Percentiles rank a stretch among this genome's conserved stretches.
phyloP scores from a whole-genome alignment of 805 yeast genomes.

The Saccharomyces mikatae region DNA sequence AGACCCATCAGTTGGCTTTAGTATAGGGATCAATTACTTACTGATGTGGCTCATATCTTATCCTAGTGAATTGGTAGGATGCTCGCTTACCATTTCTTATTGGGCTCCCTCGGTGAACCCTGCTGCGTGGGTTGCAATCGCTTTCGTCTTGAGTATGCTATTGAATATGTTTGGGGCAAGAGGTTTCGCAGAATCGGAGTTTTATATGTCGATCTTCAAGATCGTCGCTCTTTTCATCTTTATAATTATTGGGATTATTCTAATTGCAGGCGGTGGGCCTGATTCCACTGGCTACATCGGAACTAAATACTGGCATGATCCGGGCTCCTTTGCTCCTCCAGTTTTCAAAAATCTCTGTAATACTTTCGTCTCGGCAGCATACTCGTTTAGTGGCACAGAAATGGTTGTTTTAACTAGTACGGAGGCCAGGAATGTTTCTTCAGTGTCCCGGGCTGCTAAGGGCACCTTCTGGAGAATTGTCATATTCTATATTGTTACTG shows the following conservation, averaged over 20 bases:
- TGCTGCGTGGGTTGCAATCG: constrained; percentile 50
- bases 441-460: constrained; percentile 56
- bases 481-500: constrained; percentile 47
- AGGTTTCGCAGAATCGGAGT: constrained; percentile 66
- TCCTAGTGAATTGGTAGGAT: constrained; percentile 58
- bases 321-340: constrained; percentile 39
- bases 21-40: constrained; percentile 63
- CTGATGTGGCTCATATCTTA: constrained; percentile 56
- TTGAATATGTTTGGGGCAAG: constrained; percentile 54
- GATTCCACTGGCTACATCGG: constrained; percentile 49
- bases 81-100: constrained; percentile 44
- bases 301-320: constrained; percentile 49
- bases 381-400: constrained; percentile 63
- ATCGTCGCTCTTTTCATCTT: constrained; percentile 42
- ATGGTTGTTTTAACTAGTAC: constrained; percentile 59
- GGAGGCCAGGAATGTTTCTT: constrained; percentile 50
- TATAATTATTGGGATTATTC: constrained; percentile 44
- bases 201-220: constrained; percentile 38
- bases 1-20: constrained; percentile 63
- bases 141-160: constrained; percentile 41
- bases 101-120: constrained; percentile 42
- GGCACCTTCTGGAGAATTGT: constrained; percentile 59
- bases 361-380: constrained; percentile 53
- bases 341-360: constrained; percentile 60
- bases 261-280: constrained; percentile 61